These are phyloP conservation scores for Salmacisia buchloeana DNA, from an alignment of 1,284 basidiomycete genomes.

Conservation along the genomic window DNA sequence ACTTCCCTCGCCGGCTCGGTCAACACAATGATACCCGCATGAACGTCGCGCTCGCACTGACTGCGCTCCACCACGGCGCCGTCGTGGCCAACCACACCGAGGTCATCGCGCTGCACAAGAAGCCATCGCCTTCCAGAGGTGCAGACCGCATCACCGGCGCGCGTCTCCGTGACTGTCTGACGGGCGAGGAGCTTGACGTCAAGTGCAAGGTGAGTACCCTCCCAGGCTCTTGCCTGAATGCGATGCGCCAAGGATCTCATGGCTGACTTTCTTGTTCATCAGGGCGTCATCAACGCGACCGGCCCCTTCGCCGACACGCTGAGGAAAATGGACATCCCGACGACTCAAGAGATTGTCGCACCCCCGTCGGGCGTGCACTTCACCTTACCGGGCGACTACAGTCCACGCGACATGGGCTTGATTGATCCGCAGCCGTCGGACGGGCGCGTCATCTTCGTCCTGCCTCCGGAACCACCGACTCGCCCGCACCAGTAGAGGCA, in stretches of 20 bases:
- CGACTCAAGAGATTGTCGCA: slow-evolving; percentile 78
- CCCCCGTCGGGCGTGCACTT: slow-evolving; percentile 91
- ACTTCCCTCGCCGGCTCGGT: slow-evolving; percentile 57
- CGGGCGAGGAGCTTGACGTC: slow-evolving; percentile 75
- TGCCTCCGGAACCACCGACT: slow-evolving; percentile 93
- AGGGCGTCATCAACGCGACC: slow-evolving; percentile 88
- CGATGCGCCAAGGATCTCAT: neutral
- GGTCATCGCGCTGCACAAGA: slow-evolving; percentile 73
- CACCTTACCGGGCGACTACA: slow-evolving; percentile 94
- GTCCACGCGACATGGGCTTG: slow-evolving; percentile 88
- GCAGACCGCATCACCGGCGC: slow-evolving; percentile 66
- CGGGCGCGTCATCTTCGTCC: slow-evolving; percentile 96
- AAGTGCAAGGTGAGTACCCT: slow-evolving; percentile 63
- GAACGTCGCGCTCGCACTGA: slow-evolving; percentile 84
- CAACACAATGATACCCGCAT: slow-evolving; percentile 98
- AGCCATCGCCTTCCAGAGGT: slow-evolving; percentile 52
- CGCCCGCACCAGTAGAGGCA: slow-evolving; percentile 68
- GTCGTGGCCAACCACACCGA: slow-evolving; percentile 84
- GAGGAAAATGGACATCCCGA: slow-evolving; percentile 76
- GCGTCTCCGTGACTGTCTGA: slow-evolving; percentile 72
- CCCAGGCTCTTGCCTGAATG: slow-evolving; percentile 54
- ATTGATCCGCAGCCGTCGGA: slow-evolving; percentile 93
- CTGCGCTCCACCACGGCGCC: slow-evolving; percentile 87
- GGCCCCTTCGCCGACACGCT: slow-evolving; percentile 88
- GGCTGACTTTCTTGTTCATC: too few species aligned